Evolutionary conservation across 352 stramenopile genomes (phyloP), one percentile per base, ranked within the genome.

Genomic region (Aphanomyces astaci): DNA sequence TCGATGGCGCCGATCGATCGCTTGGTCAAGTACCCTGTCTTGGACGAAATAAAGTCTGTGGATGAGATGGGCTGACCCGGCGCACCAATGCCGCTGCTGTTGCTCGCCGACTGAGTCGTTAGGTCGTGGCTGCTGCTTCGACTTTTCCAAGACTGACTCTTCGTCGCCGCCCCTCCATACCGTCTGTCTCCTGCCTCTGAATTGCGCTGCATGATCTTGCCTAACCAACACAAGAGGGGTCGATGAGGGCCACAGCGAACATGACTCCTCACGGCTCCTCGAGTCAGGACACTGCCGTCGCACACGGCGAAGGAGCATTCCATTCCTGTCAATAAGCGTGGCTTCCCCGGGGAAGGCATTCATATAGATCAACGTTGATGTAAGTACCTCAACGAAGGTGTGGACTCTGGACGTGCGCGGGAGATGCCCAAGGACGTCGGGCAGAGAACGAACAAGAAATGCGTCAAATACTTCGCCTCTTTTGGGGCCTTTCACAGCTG

Each of bases 1-100:
- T 92, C 86, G 80, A 94, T 94, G 27, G 80, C 89, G 19, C 84
- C 91, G 79, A 94, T 94, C 54, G 86, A 84, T 22, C 86, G 80
- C 72, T 94, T 94, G 2, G 84, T 92, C 11, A 94, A 75, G 66
- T 91, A 92, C 5, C 86, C 86, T 43, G 86, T 94, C 67, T 94
- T 94, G 67, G 79, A 89, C 9, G 79, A 84, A 32, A 89, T 84
- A 55, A 92, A 94, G n/a, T 75, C 74, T 62, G 43, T 59, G 15
- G 51, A 59, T 25, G 51, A 59, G 30, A 59, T 59, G 49, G 27
- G 46, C 22, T n/a, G 32, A 7, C 54, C 54, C 13, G 54, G 54
- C 5, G 30, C 54, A 10, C 30, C 54, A 63, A 49, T 19, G 5
- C 13, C 15, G 33, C 11, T n/a, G n/a, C n/a, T 52, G 9, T 25